Percentiles rank a stretch among this genome's conserved stretches.
Conservation (phyloP, 75 land plant species). For the Adiantum capillusveneris region DNA sequence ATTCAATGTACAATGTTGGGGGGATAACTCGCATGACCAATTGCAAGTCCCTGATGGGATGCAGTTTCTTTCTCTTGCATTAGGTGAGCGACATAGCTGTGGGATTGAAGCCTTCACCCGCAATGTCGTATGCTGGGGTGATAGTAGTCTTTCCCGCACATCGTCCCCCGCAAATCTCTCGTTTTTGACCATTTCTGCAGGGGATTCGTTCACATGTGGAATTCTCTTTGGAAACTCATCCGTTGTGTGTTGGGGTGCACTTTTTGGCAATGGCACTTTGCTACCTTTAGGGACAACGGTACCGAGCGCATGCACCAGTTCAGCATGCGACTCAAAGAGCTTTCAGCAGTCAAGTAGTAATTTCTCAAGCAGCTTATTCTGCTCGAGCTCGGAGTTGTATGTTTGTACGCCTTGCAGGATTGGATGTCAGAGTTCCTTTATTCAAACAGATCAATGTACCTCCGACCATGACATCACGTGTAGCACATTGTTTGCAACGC, state of each 20-base stretch:
- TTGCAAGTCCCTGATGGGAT: conserved; percentile 12
- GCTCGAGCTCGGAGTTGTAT: conserved; percentile 25
- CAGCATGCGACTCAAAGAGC: conserved; percentile 14
- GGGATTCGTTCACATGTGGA: conserved; percentile 58
- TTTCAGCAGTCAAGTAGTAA: conserved; percentile 16
- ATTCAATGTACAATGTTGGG: conserved; percentile 32
- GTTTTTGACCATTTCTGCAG: conserved; percentile 49
- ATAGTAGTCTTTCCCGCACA: conserved; percentile 6
- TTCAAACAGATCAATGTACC: background rate
- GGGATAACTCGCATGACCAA: conserved; percentile 31
- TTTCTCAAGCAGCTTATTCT: conserved; percentile 9
- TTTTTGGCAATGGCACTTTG: conserved; percentile 9
- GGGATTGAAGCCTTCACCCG: conserved; percentile 31
- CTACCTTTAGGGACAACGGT: conserved; percentile 26
- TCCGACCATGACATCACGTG: background rate
- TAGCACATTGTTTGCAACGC: background rate
- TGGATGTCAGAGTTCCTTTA: background rate
- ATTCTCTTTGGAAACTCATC: conserved; percentile 32
- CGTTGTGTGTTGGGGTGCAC: conserved; percentile 59
- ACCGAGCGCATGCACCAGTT: conserved; percentile 36
- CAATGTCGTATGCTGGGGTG: conserved; percentile 75
- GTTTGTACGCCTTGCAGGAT: conserved; percentile 40
- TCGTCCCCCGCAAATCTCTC: background rate
- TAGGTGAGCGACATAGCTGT: conserved; percentile 45
- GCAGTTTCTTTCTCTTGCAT: conserved; percentile 27